Percentiles rank a stretch among this genome's conserved stretches.
These are phyloP conservation scores for Fusarium euwallaceae DNA, from an alignment of 2,329 filamentous ascomycete species.

Conservation along the genomic window DNA sequence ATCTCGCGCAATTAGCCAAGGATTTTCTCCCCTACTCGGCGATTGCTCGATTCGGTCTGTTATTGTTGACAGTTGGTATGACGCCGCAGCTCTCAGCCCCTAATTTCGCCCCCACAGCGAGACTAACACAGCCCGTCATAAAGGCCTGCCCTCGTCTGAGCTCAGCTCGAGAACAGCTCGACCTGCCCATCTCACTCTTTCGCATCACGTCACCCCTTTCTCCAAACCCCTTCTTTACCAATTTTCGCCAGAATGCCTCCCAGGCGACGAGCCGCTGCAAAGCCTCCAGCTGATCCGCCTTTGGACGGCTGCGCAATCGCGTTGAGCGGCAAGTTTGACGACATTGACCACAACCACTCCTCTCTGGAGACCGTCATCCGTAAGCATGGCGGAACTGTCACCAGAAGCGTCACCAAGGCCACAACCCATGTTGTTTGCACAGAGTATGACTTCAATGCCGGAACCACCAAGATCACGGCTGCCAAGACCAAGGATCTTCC, in stretches of 20 bases:
- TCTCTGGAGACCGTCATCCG: conserved; percentile 61
- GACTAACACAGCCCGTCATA: conserved; percentile 27
- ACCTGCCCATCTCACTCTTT: not conserved
- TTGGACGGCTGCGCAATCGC: conserved; percentile 66
- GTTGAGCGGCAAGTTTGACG: conserved; percentile 71
- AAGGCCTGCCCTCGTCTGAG: conserved; percentile 9
- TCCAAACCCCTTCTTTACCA: not conserved
- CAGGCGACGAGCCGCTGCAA: conserved; percentile 38
- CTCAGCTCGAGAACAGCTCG: not conserved
- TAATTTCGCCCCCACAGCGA: conserved; percentile 20
- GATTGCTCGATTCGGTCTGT: conserved; percentile 43
- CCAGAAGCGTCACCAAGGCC: conserved; percentile 61
- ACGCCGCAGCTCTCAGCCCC: conserved; percentile 34
- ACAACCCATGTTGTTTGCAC: conserved; percentile 71
- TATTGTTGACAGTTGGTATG: conserved; percentile 39
- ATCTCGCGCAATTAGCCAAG: conserved; percentile 24
- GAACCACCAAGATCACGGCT: conserved; percentile 64
- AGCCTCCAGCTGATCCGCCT: conserved; percentile 47
- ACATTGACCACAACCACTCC: conserved; percentile 64
- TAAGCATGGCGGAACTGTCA: conserved; percentile 63
- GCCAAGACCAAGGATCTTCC: conserved; percentile 62
- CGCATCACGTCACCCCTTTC: not conserved
- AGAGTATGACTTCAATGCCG: conserved; percentile 63
- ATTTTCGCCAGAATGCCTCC: conserved; percentile 36
- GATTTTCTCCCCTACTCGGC: conserved; percentile 35